These are phyloP conservation scores for Sarocladium brachiariae DNA, from an alignment of 2,329 filamentous ascomycete genomes.

Conservation along the genomic window DNA sequence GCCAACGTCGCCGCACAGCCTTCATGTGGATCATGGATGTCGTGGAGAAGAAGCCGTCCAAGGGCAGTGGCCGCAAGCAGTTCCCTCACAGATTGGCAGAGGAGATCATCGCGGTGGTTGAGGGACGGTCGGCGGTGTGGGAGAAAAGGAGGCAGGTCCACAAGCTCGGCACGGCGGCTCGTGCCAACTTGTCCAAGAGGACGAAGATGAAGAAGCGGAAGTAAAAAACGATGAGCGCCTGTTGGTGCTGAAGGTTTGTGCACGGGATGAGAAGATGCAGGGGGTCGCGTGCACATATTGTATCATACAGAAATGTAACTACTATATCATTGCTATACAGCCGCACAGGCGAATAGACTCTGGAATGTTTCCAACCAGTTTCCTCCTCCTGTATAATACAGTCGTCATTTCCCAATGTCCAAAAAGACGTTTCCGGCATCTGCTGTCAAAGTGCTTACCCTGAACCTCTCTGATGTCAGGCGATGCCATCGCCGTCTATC, in stretches of 20 bases:
- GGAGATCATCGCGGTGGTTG: constrained; percentile 80
- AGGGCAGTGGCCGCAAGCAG: constrained; percentile 62
- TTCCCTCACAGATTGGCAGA: constrained; percentile 75
- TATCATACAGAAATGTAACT: constrained; percentile 13
- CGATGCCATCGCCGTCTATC: not conserved
- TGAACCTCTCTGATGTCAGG: too few relatives aligned
- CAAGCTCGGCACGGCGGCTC: constrained; percentile 69
- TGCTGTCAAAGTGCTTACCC: too few relatives aligned
- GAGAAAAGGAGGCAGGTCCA: constrained; percentile 72
- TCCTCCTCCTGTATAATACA: too few relatives aligned
- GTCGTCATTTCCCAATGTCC: too few relatives aligned
- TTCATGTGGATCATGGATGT: constrained; percentile 84
- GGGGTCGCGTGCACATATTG: not conserved
- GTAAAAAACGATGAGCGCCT: constrained; percentile 14
- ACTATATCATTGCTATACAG: constrained; percentile 3
- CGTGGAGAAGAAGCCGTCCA: constrained; percentile 70
- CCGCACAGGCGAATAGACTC: constrained; percentile 2
- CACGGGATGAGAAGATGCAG: not conserved
- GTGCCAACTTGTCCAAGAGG: constrained; percentile 61
- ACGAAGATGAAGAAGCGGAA: constrained; percentile 29
- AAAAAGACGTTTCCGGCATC: too few relatives aligned
- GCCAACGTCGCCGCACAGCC: constrained; percentile 71
- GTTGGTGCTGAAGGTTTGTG: not conserved
- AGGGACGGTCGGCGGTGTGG: constrained; percentile 81
- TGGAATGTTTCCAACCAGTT: too few relatives aligned